Base-by-base conservation (phyloP, 169 alveolate species). In the Babesia bigemina region DNA sequence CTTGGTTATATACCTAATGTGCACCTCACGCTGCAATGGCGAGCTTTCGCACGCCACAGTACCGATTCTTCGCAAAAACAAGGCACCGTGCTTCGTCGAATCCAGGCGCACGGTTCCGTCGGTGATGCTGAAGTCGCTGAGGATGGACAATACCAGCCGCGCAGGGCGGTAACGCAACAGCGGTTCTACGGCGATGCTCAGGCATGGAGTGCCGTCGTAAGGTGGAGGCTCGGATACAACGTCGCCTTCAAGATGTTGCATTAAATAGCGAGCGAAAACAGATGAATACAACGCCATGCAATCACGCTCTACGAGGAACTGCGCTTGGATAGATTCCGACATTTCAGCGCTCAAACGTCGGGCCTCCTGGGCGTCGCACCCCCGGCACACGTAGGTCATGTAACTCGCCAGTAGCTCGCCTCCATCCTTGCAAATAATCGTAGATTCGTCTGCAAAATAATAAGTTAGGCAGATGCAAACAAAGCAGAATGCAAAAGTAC, bases 281-380 rank as follows among this genome's bases (percentile, higher is more conserved):
- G 81, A 44, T 4, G 79, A 48, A 52, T 70, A 81, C 26, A 72
- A 1, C n/a, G 19, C 75, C 22, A 22, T 59, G 50, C 88, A 81
- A 48, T 65, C 79, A 17, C 21, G n/a, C 55, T 81, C 88, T 48
- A 81, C 88, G 24, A 81, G 62, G 21, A 45, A 21, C 70, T 81
- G 88, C 22, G 83, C 47, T 53, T 81, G 83, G 16, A 71, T 21
- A 11, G 88, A 73, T 50, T 74, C 88, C 66, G 72, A 79, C 14
- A 72, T 36, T 14, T 72, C 42, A 3, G 62, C 74, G 10, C 33
- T 50, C 22, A 63, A 42, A 12, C 58, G 28, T 12, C 22, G 10
- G 4, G 69, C 63, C 44, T 63, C 77, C n/a, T 22, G 45, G 21
- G n/a, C n/a, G 59, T 81, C 88, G 33, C 59, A 61, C 16, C 61